phyloP scores from a whole-genome alignment of 176 grass and related monocot genomes.

The Raddia distichophylla region DNA sequence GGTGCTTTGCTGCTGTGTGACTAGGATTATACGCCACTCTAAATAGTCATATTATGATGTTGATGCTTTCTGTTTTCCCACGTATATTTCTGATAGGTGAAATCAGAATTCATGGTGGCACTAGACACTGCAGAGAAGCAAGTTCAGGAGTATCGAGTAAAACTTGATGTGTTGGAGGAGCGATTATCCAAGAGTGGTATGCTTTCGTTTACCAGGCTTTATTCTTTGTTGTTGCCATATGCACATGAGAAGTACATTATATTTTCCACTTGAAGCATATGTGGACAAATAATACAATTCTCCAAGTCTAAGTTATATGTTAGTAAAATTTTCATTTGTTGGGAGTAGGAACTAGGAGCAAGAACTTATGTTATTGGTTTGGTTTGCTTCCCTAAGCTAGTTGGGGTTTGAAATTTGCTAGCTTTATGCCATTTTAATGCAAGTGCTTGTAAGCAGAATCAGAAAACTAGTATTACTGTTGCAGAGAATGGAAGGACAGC shows the following conservation, averaged over 20 bases:
- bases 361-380: background rate
- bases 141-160: conserved; percentile 67
- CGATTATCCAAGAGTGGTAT: conserved; percentile 72
- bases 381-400: conserved; percentile 24
- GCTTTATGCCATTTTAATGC: conserved; percentile 28
- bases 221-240: background rate
- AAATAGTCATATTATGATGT: background rate
- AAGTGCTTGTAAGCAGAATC: background rate
- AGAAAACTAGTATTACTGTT: conserved; percentile 34
- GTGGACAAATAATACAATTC: background rate
- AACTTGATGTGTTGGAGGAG: conserved; percentile 50
- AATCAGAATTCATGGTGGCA: conserved; percentile 86
- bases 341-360: background rate
- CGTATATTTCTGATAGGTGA: conserved; percentile 59
- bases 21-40: background rate
- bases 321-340: conserved; percentile 1
- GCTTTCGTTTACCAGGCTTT: conserved; percentile 23
- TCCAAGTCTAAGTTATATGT: background rate
- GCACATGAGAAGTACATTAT: background rate
- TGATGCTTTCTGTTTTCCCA: conserved; percentile 17
- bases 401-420: conserved; percentile 17
- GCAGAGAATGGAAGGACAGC: conserved; percentile 77
- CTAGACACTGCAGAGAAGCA: conserved; percentile 71
- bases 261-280: background rate
- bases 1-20: conserved; percentile 7